phyloP scores from a whole-genome alignment of 2,329 filamentous ascomycete genomes.

The Periconia digitata region DNA sequence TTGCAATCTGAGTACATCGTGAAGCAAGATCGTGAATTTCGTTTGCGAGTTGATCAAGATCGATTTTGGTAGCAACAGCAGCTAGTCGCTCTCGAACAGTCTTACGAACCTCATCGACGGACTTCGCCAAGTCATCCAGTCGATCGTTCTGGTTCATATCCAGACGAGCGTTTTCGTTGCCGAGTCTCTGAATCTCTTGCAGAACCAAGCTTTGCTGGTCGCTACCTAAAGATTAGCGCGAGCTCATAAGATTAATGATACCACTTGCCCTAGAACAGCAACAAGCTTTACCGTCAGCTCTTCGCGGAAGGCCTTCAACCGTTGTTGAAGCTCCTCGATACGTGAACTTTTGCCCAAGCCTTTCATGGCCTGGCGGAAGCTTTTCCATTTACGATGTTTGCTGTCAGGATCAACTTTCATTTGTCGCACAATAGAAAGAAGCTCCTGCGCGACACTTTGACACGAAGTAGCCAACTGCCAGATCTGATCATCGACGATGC shows the following conservation, averaged over 20 bases:
- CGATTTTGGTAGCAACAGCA: not conserved
- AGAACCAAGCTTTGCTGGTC: slow-evolving; percentile 1
- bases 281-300: not conserved
- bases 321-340: slow-evolving; percentile 1
- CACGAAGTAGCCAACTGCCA: not conserved
- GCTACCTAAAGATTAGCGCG: not conserved
- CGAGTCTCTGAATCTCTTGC: not conserved
- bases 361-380: slow-evolving; percentile 4
- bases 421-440: not conserved
- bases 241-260: not conserved
- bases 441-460: not conserved
- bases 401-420: not conserved
- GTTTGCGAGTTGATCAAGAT: not conserved
- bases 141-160: not conserved
- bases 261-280: not conserved
- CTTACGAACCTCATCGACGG: not conserved
- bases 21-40: not conserved
- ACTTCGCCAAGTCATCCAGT: not conserved
- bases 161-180: not conserved
- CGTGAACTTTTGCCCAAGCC: not conserved
- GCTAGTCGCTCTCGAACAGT: not conserved
- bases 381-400: slow-evolving; percentile 2
- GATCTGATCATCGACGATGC: not conserved
- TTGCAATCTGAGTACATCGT: not conserved
- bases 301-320: not conserved